Evolutionary conservation across 805 yeast genomes (phyloP).

Genomic region (Candida railenensis): DNA sequence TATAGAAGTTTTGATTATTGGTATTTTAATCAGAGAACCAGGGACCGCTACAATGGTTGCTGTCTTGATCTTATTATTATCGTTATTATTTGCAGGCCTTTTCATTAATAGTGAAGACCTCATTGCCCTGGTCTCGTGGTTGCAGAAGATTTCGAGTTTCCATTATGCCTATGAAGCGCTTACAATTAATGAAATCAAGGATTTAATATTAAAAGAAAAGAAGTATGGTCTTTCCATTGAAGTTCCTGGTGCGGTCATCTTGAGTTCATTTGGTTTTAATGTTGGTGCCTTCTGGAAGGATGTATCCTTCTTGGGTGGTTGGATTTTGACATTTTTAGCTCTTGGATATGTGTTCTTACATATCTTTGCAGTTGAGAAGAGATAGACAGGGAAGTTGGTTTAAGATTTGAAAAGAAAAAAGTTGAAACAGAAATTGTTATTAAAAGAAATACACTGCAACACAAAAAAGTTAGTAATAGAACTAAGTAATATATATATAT

Average conservation of each 20-base stretch:
- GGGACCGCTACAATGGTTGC: slow-evolving; percentile 92
- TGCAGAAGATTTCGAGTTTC: slow-evolving; percentile 84
- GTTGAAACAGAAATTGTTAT: neutral
- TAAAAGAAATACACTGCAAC: neutral
- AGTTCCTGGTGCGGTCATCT: slow-evolving; percentile 96
- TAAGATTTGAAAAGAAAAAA: too few species aligned
- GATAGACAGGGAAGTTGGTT: slow-evolving; percentile 33
- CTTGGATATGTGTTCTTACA: slow-evolving; percentile 77
- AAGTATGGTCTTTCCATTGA: slow-evolving; percentile 93
- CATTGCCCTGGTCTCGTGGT: slow-evolving; percentile 56
- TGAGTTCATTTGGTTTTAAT: slow-evolving; percentile 92
- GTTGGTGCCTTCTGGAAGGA: slow-evolving; percentile 75
- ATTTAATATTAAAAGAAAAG: slow-evolving; percentile 77
- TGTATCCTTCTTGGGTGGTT: slow-evolving; percentile 54
- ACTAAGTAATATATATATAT: too few species aligned
- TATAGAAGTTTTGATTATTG: slow-evolving; percentile 80
- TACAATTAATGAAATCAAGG: slow-evolving; percentile 88
- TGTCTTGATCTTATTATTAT: slow-evolving; percentile 77
- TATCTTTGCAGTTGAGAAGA: slow-evolving; percentile 69
- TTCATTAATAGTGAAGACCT: slow-evolving; percentile 78
- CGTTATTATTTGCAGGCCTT: slow-evolving; percentile 88
- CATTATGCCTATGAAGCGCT: slow-evolving; percentile 96
- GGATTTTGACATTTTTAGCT: slow-evolving; percentile 57
- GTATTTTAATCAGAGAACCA: slow-evolving; percentile 82
- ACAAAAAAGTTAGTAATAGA: too few species aligned